phyloP scores from a whole-genome alignment of 257 asterid genomes.

The Linderniella brevidens region DNA sequence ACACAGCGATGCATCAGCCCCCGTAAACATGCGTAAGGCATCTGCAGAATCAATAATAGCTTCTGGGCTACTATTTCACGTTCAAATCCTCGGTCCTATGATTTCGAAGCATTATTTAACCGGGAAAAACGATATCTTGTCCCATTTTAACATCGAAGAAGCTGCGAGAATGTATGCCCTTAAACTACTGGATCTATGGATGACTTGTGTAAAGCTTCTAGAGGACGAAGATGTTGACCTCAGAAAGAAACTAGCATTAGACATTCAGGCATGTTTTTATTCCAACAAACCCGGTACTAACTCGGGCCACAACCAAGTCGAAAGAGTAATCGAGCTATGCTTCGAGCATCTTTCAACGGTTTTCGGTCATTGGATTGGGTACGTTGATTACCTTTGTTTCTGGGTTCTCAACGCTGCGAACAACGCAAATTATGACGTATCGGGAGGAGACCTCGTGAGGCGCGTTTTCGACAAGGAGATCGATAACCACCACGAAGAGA shows the following conservation, averaged over 20 bases:
- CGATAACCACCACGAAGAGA: slow-evolving; percentile 91
- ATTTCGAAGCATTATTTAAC: slow-evolving; percentile 17
- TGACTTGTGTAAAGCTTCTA: slow-evolving; percentile 56
- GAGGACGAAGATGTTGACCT: slow-evolving; percentile 84
- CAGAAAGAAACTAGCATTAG: slow-evolving; percentile 54
- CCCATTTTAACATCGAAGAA: slow-evolving; percentile 22
- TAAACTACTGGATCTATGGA: slow-evolving; percentile 57
- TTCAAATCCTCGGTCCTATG: slow-evolving; percentile 31
- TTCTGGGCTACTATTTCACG: slow-evolving; percentile 57
- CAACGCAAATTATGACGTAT: slow-evolving; percentile 18
- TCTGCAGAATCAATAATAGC: slow-evolving; percentile 82
- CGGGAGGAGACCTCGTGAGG: slow-evolving; percentile 67
- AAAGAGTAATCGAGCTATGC: slow-evolving; percentile 65
- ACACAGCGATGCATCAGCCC: slow-evolving; percentile 55
- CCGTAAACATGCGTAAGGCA: slow-evolving; percentile 65
- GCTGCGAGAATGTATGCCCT: slow-evolving; percentile 29
- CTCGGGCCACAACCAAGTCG: slow-evolving; percentile 64
- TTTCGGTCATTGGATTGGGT: slow-evolving; percentile 59
- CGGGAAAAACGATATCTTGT: neutral
- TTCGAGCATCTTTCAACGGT: slow-evolving; percentile 51
- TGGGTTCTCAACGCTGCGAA: slow-evolving; percentile 44
- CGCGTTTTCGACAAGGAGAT: slow-evolving; percentile 93
- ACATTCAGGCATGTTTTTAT: slow-evolving; percentile 44
- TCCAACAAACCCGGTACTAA: slow-evolving; percentile 11
- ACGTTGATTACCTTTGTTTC: slow-evolving; percentile 49